These are phyloP conservation scores for Mucor irregularis DNA, from an alignment of 371 early-diverging fungal species.

Conservation along the genomic window DNA sequence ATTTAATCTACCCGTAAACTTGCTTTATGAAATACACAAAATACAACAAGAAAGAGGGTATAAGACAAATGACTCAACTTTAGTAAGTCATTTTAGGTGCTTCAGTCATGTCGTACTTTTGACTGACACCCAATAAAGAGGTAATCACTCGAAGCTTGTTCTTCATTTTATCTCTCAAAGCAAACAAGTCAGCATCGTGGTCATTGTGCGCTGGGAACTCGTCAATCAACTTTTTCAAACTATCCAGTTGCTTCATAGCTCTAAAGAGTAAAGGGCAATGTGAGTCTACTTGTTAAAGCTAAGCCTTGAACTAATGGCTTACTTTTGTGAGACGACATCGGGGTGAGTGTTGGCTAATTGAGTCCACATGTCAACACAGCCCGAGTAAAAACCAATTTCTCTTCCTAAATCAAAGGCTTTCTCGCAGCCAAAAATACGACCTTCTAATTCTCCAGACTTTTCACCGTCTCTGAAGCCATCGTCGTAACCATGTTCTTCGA, in stretches of 20 bases:
- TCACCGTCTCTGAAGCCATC: slow-evolving; percentile 70
- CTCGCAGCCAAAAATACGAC: slow-evolving; percentile 72
- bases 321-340: slow-evolving; percentile 48
- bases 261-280: slow-evolving; percentile 12
- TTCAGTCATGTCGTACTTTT: slow-evolving; percentile 37
- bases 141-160: slow-evolving; percentile 62
- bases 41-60: not conserved
- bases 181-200: slow-evolving; percentile 57
- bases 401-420: slow-evolving; percentile 70
- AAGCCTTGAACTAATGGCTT: slow-evolving; percentile 1
- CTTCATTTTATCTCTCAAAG: slow-evolving; percentile 57
- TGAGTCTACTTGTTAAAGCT: not conserved
- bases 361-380: slow-evolving; percentile 69
- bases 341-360: slow-evolving; percentile 35
- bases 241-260: slow-evolving; percentile 50
- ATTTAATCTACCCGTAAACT: not conserved
- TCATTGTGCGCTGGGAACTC: slow-evolving; percentile 61
- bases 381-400: slow-evolving; percentile 75
- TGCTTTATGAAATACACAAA: slow-evolving; percentile 3
- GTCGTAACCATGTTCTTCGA: slow-evolving; percentile 66
- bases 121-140: slow-evolving; percentile 53
- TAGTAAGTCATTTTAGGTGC: slow-evolving; percentile 38
- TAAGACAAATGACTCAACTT: too few relatives aligned
- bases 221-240: slow-evolving; percentile 46
- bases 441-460: slow-evolving; percentile 65